Conservation (phyloP, 148 eudicot genomes). For the Gaultheria prostrata region DNA sequence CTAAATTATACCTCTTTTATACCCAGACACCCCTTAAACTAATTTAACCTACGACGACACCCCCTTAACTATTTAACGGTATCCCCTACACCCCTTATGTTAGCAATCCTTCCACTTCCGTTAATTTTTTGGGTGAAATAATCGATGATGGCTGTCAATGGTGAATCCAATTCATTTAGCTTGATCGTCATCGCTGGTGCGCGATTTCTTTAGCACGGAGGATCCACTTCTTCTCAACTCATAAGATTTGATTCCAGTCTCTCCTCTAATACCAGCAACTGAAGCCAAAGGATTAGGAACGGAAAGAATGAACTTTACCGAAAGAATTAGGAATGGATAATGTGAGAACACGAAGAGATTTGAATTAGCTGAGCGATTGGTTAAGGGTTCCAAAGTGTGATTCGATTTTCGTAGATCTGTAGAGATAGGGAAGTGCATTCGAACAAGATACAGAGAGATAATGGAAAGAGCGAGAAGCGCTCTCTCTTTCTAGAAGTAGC, state of each 20-base stretch:
- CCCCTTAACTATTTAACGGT: too few species aligned
- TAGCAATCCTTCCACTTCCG: too few species aligned
- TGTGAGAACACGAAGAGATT: background rate
- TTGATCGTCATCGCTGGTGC: conserved; percentile 89
- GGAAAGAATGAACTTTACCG: too few species aligned
- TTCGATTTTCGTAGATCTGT: background rate
- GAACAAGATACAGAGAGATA: background rate
- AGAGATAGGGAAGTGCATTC: background rate
- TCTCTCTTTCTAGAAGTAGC: too few species aligned
- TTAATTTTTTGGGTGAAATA: too few species aligned
- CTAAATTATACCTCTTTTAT: too few species aligned
- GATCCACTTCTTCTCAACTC: conserved; percentile 55
- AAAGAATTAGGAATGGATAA: background rate
- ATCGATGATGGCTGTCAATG: conserved; percentile 46
- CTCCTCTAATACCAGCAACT: conserved; percentile 39
- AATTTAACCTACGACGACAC: too few species aligned
- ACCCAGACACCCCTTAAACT: too few species aligned
- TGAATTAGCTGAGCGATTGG: background rate
- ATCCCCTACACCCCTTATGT: too few species aligned
- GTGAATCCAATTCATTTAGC: conserved; percentile 76
- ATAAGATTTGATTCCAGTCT: conserved; percentile 34
- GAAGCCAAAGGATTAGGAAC: conserved; percentile 47
- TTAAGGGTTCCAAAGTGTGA: background rate
- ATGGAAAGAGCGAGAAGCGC: background rate
- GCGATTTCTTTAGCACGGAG: conserved; percentile 63